These are phyloP conservation scores for Nymphaea thermarum DNA, from an alignment of 164 flowering plant genomes.

Conservation along the genomic window DNA sequence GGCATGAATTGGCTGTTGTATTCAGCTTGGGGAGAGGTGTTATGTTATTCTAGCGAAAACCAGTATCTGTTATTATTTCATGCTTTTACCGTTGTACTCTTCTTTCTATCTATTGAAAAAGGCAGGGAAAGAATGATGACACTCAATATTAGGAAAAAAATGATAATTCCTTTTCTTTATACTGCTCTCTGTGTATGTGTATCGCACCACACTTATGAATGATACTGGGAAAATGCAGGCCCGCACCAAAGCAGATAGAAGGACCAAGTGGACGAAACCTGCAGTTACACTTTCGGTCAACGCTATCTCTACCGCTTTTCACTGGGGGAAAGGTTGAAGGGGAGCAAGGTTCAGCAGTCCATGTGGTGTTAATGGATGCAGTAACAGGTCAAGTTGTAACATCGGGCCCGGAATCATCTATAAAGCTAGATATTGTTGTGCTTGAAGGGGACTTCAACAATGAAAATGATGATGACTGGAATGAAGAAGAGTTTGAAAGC, in stretches of 20 bases:
- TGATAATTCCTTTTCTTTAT: too few relatives aligned
- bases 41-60: too few relatives aligned
- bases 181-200: too few relatives aligned
- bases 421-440: conserved; percentile 75
- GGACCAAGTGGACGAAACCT: conserved; percentile 80
- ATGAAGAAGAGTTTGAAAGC: conserved; percentile 71
- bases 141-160: too few relatives aligned
- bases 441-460: conserved; percentile 97
- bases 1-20: too few relatives aligned
- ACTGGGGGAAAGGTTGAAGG: conserved; percentile 98
- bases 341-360: conserved; percentile 85
- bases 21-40: too few relatives aligned
- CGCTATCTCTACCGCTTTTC: conserved; percentile 75
- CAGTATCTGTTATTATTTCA: too few relatives aligned
- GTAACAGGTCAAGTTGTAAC: conserved; percentile 50
- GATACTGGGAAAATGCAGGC: conserved; percentile 25
- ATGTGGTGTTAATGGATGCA: conserved; percentile 69
- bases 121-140: too few relatives aligned
- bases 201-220: too few relatives aligned
- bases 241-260: conserved; percentile 69
- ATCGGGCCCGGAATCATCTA: conserved; percentile 72
- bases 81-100: too few relatives aligned
- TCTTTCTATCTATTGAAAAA: too few relatives aligned
- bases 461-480: conserved; percentile 81
- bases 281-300: conserved; percentile 72